phyloP scores from a whole-genome alignment of 2,329 filamentous ascomycete genomes.

The Nemania abortiva region DNA sequence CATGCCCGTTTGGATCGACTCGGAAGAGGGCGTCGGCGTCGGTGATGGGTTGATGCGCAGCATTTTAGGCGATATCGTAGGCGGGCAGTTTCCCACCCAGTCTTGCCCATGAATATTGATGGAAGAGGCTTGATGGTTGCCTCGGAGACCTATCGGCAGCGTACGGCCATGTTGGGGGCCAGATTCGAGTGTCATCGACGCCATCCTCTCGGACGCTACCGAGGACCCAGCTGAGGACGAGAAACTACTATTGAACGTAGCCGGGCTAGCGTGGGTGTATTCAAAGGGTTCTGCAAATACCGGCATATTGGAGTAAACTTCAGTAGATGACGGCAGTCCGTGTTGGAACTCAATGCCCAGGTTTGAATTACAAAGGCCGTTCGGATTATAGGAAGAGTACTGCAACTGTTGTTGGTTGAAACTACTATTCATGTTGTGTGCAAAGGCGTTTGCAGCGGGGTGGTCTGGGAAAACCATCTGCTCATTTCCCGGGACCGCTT shows the following conservation, averaged over 20 bases:
- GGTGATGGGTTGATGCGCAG: slow-evolving; percentile 49
- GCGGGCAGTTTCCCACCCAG: slow-evolving; percentile 40
- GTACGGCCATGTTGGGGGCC: slow-evolving; percentile 27
- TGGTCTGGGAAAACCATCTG: slow-evolving; percentile 44
- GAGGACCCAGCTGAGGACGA: slow-evolving; percentile 47
- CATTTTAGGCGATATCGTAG: slow-evolving; percentile 50
- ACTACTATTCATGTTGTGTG: slow-evolving; percentile 38
- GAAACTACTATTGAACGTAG: slow-evolving; percentile 42
- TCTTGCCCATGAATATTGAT: slow-evolving; percentile 20
- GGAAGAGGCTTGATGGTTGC: slow-evolving; percentile 26
- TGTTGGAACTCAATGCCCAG: slow-evolving; percentile 38
- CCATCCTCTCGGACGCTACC: slow-evolving; percentile 45
- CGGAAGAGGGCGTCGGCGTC: slow-evolving; percentile 47
- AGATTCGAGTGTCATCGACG: slow-evolving; percentile 45
- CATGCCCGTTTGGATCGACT: slow-evolving; percentile 43
- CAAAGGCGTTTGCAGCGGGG: slow-evolving; percentile 46
- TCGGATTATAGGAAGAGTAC: slow-evolving; percentile 40
- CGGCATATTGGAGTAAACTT: slow-evolving; percentile 36
- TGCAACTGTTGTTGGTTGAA: slow-evolving; percentile 42
- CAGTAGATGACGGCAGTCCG: slow-evolving; percentile 34
- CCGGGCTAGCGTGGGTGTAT: slow-evolving; percentile 39
- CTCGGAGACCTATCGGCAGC: slow-evolving; percentile 25
- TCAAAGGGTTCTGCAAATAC: slow-evolving; percentile 45
- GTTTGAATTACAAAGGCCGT: slow-evolving; percentile 30
- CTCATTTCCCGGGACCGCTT: slow-evolving; percentile 47